phyloP scores from a whole-genome alignment of 2,329 filamentous ascomycete genomes.

The Ophidiomyces ophidiicola region DNA sequence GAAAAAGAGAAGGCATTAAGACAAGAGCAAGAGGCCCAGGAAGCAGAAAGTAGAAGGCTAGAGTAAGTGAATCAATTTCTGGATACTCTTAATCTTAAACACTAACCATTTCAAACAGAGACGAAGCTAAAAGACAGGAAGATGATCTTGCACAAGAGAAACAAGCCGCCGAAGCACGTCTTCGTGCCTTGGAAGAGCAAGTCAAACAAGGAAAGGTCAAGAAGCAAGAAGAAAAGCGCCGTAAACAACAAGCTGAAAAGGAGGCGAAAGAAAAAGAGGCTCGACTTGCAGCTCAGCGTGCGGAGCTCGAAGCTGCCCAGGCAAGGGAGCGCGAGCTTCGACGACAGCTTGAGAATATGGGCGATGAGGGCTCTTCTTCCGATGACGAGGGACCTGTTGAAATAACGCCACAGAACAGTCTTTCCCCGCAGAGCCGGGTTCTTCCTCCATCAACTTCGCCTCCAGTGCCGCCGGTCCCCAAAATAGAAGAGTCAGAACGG shows the following conservation, averaged over 20 bases:
- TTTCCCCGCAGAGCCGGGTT: conserved; percentile 46
- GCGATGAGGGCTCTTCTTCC: conserved; percentile 61
- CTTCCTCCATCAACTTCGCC: conserved; percentile 27
- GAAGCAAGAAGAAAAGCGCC: conserved; percentile 91
- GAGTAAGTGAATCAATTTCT: conserved; percentile 51
- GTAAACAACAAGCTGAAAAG: conserved; percentile 74
- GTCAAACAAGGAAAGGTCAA: conserved; percentile 85
- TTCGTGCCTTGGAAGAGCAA: conserved; percentile 85
- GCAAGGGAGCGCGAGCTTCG: conserved; percentile 84
- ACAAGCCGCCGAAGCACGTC: conserved; percentile 65
- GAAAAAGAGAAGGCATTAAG: conserved; percentile 43
- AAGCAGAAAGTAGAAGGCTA: conserved; percentile 58
- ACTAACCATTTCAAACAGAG: conserved; percentile 38
- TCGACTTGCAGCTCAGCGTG: conserved; percentile 69
- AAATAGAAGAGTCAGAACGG: conserved; percentile 7
- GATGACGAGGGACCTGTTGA: conserved; percentile 70
- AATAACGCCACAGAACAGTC: conserved; percentile 51
- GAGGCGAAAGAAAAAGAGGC: conserved; percentile 82
- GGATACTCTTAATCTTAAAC: conserved; percentile 20
- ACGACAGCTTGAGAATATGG: conserved; percentile 67
- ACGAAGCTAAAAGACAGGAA: conserved; percentile 62
- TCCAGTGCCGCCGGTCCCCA: conserved; percentile 23
- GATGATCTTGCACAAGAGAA: conserved; percentile 69
- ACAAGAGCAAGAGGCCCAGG: conserved; percentile 64
- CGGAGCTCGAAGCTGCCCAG: conserved; percentile 81